Evolutionary conservation across 805 yeast genomes (phyloP), one percentile per base, ranked within the genome.

Genomic region (Cyberlindnera samutprakarnensis): DNA sequence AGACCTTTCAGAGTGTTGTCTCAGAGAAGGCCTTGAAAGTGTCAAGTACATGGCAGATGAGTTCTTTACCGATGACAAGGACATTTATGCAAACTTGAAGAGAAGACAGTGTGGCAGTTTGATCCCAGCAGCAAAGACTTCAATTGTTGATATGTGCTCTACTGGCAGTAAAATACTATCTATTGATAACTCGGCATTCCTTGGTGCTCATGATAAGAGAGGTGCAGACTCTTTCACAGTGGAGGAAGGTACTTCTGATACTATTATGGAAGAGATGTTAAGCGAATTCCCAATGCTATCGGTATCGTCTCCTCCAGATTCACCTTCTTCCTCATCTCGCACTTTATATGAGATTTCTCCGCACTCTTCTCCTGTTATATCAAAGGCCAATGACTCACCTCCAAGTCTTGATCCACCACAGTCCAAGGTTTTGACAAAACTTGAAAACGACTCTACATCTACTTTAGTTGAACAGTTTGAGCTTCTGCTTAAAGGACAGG

Each of bases 51-150:
- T 38, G 30, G 43, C 44, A 14, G 50, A 51, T 21, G 61, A 59
- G 35, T 46, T 46, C 27, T 15, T 47, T 11, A 41, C 43, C 6
- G 38, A 44, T 29, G 48, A 46, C 17, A 22, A 14, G 7, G 53
- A 51, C 21, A 46, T 64, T 24, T 61, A 62, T 20, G 43, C 54
- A 8, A 42, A 48, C 3, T 41, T 57, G 10, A 48, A 45, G 28
- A 65, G 67, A 40, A 57, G 75, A 43, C 76, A 72, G 51, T 73
- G 80, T 51, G 82, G 81, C 9, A 74, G 79, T 0, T 38, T 64
- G n/a, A 61, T 75, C n/a, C 78, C 78, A 0, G 78, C 78, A 2
- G 69, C 79, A 22, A 68, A 71, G 43, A 61, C 66, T 23, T 57
- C 61, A 10, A 68, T 76, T 13, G 56, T 70, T 13, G 64, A 59